Evolutionary conservation across 495 filamentous ascomycete genomes (phyloP).

Genomic region (Corynascus novoguineensis): DNA sequence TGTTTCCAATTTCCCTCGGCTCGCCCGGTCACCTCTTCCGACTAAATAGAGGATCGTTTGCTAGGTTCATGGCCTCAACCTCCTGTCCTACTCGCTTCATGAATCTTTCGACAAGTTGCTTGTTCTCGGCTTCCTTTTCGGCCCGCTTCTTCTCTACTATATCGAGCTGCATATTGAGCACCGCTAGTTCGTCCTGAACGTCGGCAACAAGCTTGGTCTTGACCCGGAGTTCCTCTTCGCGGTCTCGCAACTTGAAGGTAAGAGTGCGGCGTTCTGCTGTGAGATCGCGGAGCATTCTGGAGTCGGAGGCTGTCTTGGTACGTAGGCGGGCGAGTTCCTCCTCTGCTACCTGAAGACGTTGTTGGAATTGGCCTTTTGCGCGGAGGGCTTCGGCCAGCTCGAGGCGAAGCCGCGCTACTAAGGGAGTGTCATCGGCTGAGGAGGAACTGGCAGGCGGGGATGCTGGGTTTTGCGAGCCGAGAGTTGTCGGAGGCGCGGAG

Average conservation of each 20-base stretch:
- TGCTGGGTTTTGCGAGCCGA: not conserved
- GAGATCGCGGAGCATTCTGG: constrained; percentile 54
- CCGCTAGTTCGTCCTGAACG: constrained; percentile 85
- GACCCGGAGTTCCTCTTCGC: constrained; percentile 75
- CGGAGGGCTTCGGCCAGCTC: constrained; percentile 73
- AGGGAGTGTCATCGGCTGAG: constrained; percentile 27
- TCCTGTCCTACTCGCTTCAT: constrained; percentile 81
- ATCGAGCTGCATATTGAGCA: constrained; percentile 80
- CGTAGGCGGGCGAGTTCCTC: constrained; percentile 57
- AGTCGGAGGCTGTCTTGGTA: constrained; percentile 49
- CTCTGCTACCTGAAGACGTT: constrained; percentile 52
- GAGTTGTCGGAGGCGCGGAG: constrained; percentile 13
- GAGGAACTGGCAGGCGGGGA: constrained; percentile 13
- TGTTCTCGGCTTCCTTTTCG: constrained; percentile 73
- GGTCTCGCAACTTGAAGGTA: constrained; percentile 60
- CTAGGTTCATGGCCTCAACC: constrained; percentile 80
- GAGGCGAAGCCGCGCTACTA: constrained; percentile 47
- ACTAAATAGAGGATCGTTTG: constrained; percentile 35
- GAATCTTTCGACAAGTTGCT: constrained; percentile 83
- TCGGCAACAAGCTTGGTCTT: constrained; percentile 81
- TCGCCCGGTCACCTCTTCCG: constrained; percentile 7
- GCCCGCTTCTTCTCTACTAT: constrained; percentile 67
- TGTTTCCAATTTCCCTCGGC: not conserved
- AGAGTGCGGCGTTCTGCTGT: constrained; percentile 58
- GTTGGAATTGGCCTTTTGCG: constrained; percentile 59